Evolutionary conservation across 1,284 basidiomycete genomes (phyloP), one percentile per base, ranked within the genome.

Genomic region (Athelia psychrophila): DNA sequence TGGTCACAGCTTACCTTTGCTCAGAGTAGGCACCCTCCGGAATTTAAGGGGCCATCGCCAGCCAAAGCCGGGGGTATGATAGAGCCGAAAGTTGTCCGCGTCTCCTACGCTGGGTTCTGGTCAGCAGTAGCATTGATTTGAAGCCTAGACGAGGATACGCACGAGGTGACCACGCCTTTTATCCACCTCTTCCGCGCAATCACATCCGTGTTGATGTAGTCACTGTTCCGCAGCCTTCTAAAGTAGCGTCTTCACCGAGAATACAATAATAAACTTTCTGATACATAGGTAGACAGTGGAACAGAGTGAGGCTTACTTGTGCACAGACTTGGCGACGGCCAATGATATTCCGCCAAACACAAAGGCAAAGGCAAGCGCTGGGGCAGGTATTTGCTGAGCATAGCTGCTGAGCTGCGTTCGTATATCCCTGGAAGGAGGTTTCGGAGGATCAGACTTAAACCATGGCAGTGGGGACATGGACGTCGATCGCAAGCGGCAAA

Each of bases 51-150:
- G 90, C 75, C 81, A 86, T 12, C 72, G 70, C 75, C 86, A 91
- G 22, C 89, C 86, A 38, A 89, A 69, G 0, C 78, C 79, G 0
- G 93, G 92, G 0, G 88, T 94, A 63, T 97, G 94, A 60, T 86
- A 95, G 33, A 97, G 60, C 40, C 86, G 78, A 64, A 90, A 91
- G 61, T 85, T 86, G 64, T 90, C 94, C 35, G 79, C 86, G 65
- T 94, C 91, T 2, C 89, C 89, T 47, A 94, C 91, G 60, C 91
- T 92, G 60, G 46, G 30, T n/a, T n/a, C n/a, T n/a, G 19, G 47
- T 25, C 49, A 25, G 51, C 20, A 36, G 32, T n/a, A 23, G 9
- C 25, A 25, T 24, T 23, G 44, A 10, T 6, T 10, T 24, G 19
- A 32, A 49, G n/a, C 23, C 51, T 32, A 48, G 35, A 38, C 22